Evolutionary conservation across 164 flowering plant genomes (phyloP), one percentile per base, ranked within the genome.

Genomic region (Stephania japonica): DNA sequence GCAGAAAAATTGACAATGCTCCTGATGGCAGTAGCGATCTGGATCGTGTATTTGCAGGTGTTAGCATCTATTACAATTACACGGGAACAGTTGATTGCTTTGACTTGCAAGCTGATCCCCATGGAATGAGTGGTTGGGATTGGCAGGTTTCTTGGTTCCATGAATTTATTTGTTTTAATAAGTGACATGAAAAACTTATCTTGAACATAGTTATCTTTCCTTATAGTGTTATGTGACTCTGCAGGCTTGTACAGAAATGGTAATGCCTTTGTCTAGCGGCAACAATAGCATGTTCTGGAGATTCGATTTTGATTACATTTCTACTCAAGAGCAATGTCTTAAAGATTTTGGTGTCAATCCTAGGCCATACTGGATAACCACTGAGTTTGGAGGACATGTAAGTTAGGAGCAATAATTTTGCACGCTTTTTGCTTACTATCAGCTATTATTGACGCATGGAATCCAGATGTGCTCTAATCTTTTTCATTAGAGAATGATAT

Each of bases 171-270:
- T 12, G 7, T 53, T 59, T 24, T n/a, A 6, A 1, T 19, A 59
- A 59, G 64, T 59, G 21, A 7, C 24, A 59, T 59, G 64, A 18
- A 3, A 59, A 59, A 6, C 21, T 19, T n/a, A 23, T 14, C 32
- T 21, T 61, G 49, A 21, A 21, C 62, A n/a, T 44, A 26, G 38
- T 73, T 47, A 8, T 61, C 23, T 68, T 7, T 9, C 70, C 38
- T 74, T 65, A 16, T 26, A 24, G 53, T 47, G 25, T 11, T 65
- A 71, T 43, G 3, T 49, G 64, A 59, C 72, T 71, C 49, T 76
- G 67, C 69, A 90, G 97, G 97, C 94, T 26, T 94, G 98, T 85
- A 90, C 94, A 42, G 97, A 92, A 84, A 94, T 92, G 98, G 90
- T 92, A 70, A 90, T 92, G 97, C 98, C 98, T 67, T 79, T 85